A percentile compares a stretch with the other conserved stretches of the same genome.
Evolutionary conservation across 2,329 filamentous ascomycete genomes (phyloP).

Genomic region (Epichloe festucae): DNA sequence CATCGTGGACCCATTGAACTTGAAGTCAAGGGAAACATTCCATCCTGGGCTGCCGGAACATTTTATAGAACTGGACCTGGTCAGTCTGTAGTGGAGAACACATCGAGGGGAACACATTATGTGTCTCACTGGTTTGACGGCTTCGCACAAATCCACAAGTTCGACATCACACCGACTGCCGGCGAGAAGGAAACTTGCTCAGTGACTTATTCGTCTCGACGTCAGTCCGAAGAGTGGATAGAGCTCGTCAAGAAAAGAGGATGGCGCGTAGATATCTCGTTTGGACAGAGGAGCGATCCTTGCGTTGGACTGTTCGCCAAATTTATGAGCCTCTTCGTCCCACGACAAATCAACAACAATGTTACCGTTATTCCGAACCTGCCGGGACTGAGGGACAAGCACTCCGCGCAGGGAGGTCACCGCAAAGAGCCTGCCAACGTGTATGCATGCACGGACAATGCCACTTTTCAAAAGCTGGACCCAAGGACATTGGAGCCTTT

Average conservation of each 20-base stretch:
- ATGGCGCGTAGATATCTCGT: constrained; percentile 42
- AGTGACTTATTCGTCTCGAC: constrained; percentile 59
- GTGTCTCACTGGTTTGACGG: constrained; percentile 75
- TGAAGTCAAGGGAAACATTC: constrained; percentile 51
- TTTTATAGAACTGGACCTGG: constrained; percentile 68
- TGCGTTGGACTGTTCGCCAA: constrained; percentile 64
- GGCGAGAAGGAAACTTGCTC: constrained; percentile 13
- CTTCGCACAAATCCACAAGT: constrained; percentile 57
- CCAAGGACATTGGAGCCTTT: constrained; percentile 61
- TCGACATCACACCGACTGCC: constrained; percentile 45
- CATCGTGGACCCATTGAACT: constrained; percentile 53
- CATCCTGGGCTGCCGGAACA: constrained; percentile 55
- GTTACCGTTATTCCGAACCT: constrained; percentile 55
- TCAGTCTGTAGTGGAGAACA: constrained; percentile 44
- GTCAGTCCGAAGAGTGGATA: constrained; percentile 51
- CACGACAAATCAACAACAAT: constrained; percentile 35
- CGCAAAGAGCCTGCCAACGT: constrained; percentile 16
- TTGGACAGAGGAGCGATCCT: constrained; percentile 60
- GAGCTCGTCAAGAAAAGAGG: constrained; percentile 49
- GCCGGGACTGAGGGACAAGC: constrained; percentile 34
- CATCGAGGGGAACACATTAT: constrained; percentile 44
- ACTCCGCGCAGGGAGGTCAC: constrained; percentile 15
- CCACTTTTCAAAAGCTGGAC: constrained; percentile 53
- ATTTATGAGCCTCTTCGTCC: constrained; percentile 46
- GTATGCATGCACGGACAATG: constrained; percentile 21